Base-by-base conservation (phyloP, 1,284 basidiomycete genomes). In the Pseudozyma hubeiensis region DNA sequence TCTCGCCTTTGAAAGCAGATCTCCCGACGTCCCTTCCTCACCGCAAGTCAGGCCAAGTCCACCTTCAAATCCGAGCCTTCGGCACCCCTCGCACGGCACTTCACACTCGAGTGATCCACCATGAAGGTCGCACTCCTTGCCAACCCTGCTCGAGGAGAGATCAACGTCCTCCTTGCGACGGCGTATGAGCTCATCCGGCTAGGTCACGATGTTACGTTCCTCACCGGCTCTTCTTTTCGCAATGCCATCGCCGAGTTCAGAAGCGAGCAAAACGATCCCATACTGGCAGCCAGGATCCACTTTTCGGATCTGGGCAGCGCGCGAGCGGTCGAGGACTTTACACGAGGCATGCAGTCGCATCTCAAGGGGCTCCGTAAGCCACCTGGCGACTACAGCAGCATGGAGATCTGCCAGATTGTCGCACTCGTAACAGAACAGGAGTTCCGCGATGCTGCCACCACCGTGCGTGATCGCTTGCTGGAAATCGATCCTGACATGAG, bases 401-500 rank as follows among this genome's bases (percentile, higher is more conserved):
- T 71, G 56, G 57, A 71, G 37, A 48, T 53, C 17, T 56, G 53
- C 53, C 58, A 62, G 37, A 58, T 52, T 11, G 59, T 68, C 1
- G 65, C 54, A 34, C 59, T 68, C 24, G 59, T 58, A 13, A 52
- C 59, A 29, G 40, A 47, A 30, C 37, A 57, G 11, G 57, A 66
- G 37, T 73, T 73, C 35, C 60, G 64, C 17, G 67, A 67, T 7
- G 56, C 68, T 1, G 77, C 75, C 4, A 67, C 61, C 11, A 17
- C 33, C 3, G 65, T 78, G 17, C 61, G 66, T 24, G 67, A 78
- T 29, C 51, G 63, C 11, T 43, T 76, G 35, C 61, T 65, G 33
- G 39, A 64, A 34, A 34, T 73, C 16, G 67, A 76, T 4, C 69
- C 77, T n/a, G 73, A 78, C 41, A 64, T 78, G 69, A 55, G 64